Conservation (phyloP, 2,329 filamentous ascomycete species). For the Aspergillus ochraceoroseus region DNA sequence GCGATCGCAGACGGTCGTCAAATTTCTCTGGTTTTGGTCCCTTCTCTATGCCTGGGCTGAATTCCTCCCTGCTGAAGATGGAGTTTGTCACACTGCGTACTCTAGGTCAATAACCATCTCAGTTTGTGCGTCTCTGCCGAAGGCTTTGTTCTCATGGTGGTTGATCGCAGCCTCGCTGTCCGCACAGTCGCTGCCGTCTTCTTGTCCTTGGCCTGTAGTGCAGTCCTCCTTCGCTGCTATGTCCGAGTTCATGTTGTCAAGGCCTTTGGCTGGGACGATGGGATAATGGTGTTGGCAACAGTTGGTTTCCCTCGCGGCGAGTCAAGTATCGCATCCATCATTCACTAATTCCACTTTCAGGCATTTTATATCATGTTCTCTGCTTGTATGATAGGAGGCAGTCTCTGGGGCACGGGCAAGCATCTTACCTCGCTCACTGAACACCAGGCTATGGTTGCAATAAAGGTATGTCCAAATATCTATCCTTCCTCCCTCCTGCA, state of each 20-base stretch:
- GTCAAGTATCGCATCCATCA: not conserved
- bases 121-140: too few species aligned
- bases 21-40: too few species aligned
- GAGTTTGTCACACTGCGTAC: too few species aligned
- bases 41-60: too few species aligned
- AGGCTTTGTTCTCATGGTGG: too few species aligned
- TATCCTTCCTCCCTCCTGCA: too few species aligned
- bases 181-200: constrained; percentile 34
- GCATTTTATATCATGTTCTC: constrained; percentile 22
- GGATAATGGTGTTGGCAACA: constrained; percentile 30
- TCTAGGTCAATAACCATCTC: too few species aligned
- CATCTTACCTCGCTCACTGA: constrained; percentile 15
- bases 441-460: constrained; percentile 14
- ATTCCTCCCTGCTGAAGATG: too few species aligned
- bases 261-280: constrained; percentile 37
- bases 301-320: constrained; percentile 12
- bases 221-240: constrained; percentile 39
- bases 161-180: constrained; percentile 14
- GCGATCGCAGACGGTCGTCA: too few species aligned
- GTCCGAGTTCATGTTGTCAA: constrained; percentile 40
- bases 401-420: constrained; percentile 23
- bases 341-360: constrained; percentile 6
- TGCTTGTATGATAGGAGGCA: constrained; percentile 21
- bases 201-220: constrained; percentile 38
- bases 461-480: constrained; percentile 21